These are phyloP conservation scores for Fagopyrum homotropicum DNA, from an alignment of 148 eudicot genomes.

Conservation along the genomic window DNA sequence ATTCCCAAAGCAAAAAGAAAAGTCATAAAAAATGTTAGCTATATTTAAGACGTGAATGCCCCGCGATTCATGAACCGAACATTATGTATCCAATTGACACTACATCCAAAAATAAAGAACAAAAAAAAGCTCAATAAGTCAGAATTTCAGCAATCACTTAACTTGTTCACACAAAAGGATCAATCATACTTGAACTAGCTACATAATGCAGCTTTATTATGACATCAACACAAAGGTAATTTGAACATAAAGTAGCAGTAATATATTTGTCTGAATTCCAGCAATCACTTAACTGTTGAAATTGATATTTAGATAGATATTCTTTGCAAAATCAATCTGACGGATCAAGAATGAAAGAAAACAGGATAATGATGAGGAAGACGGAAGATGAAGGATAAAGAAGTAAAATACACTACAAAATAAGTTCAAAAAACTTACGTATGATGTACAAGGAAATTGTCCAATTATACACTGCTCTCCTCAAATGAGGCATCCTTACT, in stretches of 20 bases:
- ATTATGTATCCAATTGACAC: not conserved
- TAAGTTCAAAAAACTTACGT: conserved; percentile 38
- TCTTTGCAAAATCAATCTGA: not conserved
- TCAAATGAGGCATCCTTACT: conserved; percentile 64
- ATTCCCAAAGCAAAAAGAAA: not conserved
- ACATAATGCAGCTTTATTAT: not conserved
- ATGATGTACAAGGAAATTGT: conserved; percentile 55
- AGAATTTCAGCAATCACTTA: too few species aligned
- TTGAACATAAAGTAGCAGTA: not conserved
- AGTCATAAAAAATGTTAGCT: not conserved
- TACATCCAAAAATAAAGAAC: not conserved
- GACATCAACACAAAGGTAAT: not conserved
- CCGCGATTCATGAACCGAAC: not conserved
- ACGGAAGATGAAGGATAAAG: not conserved
- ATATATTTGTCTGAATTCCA: not conserved
- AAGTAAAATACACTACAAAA: not conserved
- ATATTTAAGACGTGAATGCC: not conserved
- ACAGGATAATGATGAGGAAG: not conserved
- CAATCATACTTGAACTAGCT: not conserved
- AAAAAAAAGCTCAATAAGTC: not conserved
- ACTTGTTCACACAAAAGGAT: not conserved
- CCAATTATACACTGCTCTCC: conserved; percentile 59
- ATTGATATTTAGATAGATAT: not conserved
- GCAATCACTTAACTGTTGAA: not conserved
- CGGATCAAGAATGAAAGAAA: not conserved